A percentile compares a stretch with the other conserved stretches of the same genome.
Conservation (phyloP, 257 asterid genomes). For the Solanum medicagineum region DNA sequence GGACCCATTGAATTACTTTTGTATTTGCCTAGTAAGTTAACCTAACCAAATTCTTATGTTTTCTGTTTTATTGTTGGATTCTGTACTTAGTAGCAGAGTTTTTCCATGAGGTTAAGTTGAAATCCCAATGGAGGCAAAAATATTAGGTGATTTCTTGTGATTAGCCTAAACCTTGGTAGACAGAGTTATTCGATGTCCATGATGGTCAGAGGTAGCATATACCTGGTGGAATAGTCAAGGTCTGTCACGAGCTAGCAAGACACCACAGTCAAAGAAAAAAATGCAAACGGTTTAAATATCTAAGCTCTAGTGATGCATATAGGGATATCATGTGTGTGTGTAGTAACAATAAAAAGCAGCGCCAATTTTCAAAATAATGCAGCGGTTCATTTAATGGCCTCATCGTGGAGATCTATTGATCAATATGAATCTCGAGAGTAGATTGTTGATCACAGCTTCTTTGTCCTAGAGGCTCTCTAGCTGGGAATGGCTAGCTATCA, state of each 20-base stretch:
- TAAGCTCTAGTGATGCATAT: neutral
- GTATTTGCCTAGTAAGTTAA: neutral
- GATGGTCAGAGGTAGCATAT: no score
- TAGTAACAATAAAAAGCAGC: neutral
- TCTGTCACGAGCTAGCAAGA: neutral
- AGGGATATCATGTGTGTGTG: neutral
- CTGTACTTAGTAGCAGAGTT: neutral
- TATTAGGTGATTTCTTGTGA: neutral
- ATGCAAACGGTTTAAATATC: neutral
- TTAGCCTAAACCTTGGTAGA: neutral
- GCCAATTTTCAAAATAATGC: neutral
- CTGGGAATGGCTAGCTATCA: no score
- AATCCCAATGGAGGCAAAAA: neutral
- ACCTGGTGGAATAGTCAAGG: neutral
- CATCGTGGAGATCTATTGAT: no score
- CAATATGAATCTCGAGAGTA: no score
- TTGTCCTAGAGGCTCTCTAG: no score
- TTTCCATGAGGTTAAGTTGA: neutral
- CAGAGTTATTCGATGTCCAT: no score
- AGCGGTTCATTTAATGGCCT: neutral
- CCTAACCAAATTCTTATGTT: neutral
- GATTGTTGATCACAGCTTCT: no score
- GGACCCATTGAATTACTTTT: neutral
- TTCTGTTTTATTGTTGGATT: neutral
- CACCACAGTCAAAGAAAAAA: neutral